These are phyloP conservation scores for Trichodelitschia bisporula DNA, from an alignment of 495 filamentous ascomycete species.

Conservation along the genomic window DNA sequence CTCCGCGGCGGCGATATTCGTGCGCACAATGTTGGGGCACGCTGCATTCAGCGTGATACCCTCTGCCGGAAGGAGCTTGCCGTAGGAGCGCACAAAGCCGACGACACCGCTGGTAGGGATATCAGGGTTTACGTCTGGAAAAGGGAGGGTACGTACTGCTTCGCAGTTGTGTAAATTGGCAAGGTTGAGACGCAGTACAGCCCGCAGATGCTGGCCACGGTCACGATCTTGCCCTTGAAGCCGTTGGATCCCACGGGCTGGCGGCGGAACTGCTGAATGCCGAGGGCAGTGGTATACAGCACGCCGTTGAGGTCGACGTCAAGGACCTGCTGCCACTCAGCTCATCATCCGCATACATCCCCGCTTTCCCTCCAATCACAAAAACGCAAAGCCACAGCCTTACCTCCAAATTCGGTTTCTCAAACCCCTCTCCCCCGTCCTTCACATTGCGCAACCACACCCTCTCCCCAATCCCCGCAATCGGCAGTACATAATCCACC, in stretches of 20 bases:
- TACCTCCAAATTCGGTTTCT: constrained; percentile 8
- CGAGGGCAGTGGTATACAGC: constrained; percentile 7
- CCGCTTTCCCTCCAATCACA: too few species aligned
- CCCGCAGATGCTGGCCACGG: constrained; percentile 9
- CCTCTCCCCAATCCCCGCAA: constrained; percentile 10
- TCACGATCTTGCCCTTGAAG: constrained; percentile 10
- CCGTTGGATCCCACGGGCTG: constrained; percentile 8
- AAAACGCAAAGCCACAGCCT: too few species aligned
- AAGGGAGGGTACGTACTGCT: constrained; percentile 6
- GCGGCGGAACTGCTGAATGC: constrained; percentile 11
- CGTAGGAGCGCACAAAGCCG: constrained; percentile 10
- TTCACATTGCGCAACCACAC: constrained; percentile 4
- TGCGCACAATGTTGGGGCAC: constrained; percentile 10
- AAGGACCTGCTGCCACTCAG: too few species aligned
- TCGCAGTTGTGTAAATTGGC: constrained; percentile 10
- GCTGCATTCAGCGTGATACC: constrained; percentile 10
- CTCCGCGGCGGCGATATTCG: constrained; percentile 6
- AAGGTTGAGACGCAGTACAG: constrained; percentile 10
- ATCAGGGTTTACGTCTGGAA: not conserved
- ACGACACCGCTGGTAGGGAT: constrained; percentile 4
- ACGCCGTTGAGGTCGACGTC: constrained; percentile 10
- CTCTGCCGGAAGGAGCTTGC: constrained; percentile 11
- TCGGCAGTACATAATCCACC: constrained; percentile 10
- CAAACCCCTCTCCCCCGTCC: constrained; percentile 4
- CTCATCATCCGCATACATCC: too few species aligned